A percentile compares a stretch with the other conserved stretches of the same genome.
Evolutionary conservation across 345 rosid genomes (phyloP).

Genomic region (Salix brachista): DNA sequence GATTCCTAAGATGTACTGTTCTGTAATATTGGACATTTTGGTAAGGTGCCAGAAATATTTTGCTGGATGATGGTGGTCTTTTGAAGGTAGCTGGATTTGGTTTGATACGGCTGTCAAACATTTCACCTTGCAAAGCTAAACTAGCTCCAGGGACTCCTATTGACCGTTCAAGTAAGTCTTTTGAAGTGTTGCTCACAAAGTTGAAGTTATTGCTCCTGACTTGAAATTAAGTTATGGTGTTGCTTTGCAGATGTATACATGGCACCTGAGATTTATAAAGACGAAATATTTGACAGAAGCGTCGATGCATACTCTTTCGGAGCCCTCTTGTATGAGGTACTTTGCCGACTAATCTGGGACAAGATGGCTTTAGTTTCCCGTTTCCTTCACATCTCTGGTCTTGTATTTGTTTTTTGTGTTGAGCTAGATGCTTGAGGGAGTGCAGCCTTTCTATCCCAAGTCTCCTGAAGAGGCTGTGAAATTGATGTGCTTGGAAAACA

Average conservation of each 20-base stretch:
- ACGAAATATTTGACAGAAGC: constrained; percentile 59
- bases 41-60: constrained; percentile 99
- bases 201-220: background rate
- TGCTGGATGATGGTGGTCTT: constrained; percentile 87
- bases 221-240: background rate
- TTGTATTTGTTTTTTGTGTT: constrained; percentile 12
- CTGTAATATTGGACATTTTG: constrained; percentile 74
- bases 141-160: constrained; percentile 36
- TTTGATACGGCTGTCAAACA: constrained; percentile 50
- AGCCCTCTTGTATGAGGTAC: constrained; percentile 83
- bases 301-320: constrained; percentile 85
- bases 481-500: constrained; percentile 61
- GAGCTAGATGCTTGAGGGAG: constrained; percentile 81
- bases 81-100: constrained; percentile 91
- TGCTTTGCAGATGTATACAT: constrained; percentile 50
- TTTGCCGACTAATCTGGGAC: background rate
- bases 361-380: background rate
- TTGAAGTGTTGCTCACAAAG: background rate
- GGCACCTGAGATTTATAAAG: constrained; percentile 80
- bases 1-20: constrained; percentile 29
- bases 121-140: constrained; percentile 58
- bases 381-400: background rate
- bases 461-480: constrained; percentile 60
- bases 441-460: constrained; percentile 67
- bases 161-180: constrained; percentile 61